Evolutionary conservation across 2,329 filamentous ascomycete genomes (phyloP).

Genomic region (Alternaria conjuncta): DNA sequence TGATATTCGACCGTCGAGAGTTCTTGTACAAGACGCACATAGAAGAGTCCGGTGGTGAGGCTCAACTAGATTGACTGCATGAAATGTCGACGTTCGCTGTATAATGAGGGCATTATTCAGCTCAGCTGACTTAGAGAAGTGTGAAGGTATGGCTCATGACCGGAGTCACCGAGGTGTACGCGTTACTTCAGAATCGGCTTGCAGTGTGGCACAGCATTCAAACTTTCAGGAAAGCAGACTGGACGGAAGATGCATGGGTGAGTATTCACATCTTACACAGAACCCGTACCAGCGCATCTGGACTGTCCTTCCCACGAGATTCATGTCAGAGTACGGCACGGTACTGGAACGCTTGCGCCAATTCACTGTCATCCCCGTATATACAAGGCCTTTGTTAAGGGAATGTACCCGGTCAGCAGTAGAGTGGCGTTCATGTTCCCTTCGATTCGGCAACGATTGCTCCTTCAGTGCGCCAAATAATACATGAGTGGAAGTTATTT

Average conservation of each 20-base stretch:
- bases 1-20: background rate
- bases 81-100: background rate
- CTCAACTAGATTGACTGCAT: background rate
- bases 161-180: slow-evolving; percentile 3
- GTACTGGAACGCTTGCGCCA: background rate
- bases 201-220: background rate
- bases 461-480: background rate
- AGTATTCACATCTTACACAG: background rate
- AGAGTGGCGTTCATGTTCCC: background rate
- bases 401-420: background rate
- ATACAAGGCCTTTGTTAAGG: slow-evolving; percentile 4
- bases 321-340: background rate
- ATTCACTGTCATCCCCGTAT: background rate
- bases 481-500: background rate
- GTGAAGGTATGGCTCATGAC: background rate
- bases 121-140: background rate
- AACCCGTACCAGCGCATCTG: background rate
- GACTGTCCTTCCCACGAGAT: background rate
- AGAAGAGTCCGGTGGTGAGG: background rate
- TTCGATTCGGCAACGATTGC: background rate
- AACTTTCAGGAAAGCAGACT: background rate
- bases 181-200: slow-evolving; percentile 12
- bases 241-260: background rate
- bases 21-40: background rate
- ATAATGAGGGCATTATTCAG: background rate